Conservation (phyloP, 768 basidiomycete species). For the Termitomyces sp. region DNA sequence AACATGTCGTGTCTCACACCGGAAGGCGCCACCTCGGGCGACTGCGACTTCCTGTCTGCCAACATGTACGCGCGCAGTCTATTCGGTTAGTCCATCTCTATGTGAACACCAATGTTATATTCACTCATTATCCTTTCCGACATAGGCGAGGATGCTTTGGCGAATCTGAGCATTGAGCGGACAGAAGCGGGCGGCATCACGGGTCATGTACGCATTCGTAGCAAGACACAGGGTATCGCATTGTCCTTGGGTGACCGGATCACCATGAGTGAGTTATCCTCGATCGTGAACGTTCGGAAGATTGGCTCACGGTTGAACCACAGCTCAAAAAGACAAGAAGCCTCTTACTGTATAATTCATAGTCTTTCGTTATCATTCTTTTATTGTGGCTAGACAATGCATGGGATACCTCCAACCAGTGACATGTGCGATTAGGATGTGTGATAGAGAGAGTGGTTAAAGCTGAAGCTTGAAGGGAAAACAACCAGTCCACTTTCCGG, state of each 20-base stretch:
- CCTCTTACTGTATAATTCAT: conserved; percentile 31
- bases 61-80: conserved; percentile 95
- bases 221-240: conserved; percentile 97
- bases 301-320: not conserved
- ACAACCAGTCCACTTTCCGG: not conserved
- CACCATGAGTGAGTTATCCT: conserved; percentile 49
- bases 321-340: conserved; percentile 44
- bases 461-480: not conserved
- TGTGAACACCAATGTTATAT: not conserved
- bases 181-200: conserved; percentile 78
- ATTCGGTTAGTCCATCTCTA: conserved; percentile 64
- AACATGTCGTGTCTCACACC: conserved; percentile 98
- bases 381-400: conserved; percentile 7
- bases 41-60: conserved; percentile 95
- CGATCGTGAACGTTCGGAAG: not conserved
- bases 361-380: conserved; percentile 9
- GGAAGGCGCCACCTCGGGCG: conserved; percentile 90
- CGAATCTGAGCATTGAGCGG: conserved; percentile 91
- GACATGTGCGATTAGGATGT: not conserved
- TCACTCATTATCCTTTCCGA: not conserved
- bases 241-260: conserved; percentile 91
- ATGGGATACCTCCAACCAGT: conserved; percentile 2
- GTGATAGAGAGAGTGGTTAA: not conserved
- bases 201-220: conserved; percentile 94
- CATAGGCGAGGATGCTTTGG: conserved; percentile 91